Conservation (phyloP, 108 stramenopile genomes). For the Nitzschia sp. region DNA sequence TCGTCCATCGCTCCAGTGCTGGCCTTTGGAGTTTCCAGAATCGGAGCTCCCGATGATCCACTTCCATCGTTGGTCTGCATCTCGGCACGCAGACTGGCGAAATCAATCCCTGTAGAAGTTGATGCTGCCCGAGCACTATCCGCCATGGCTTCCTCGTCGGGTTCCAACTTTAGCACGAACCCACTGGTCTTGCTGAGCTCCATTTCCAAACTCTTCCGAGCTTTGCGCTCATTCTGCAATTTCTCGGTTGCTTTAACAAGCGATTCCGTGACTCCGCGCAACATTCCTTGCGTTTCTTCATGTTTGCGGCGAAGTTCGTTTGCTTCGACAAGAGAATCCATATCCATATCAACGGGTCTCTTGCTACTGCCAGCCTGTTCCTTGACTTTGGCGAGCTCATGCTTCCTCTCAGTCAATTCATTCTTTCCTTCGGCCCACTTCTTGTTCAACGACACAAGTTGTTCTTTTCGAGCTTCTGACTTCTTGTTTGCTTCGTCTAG, state of each 20-base stretch:
- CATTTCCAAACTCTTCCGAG: constrained; percentile 24
- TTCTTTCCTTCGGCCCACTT: constrained; percentile 46
- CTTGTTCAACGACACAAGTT: constrained; percentile 39
- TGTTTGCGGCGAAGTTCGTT: constrained; percentile 35
- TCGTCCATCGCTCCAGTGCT: constrained; percentile 14
- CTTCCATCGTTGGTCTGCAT: constrained; percentile 16
- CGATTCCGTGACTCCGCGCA: constrained; percentile 44
- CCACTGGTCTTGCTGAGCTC: constrained; percentile 16
- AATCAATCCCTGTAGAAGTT: constrained; percentile 26
- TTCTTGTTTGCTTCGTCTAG: constrained; percentile 43
- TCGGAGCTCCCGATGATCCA: not conserved
- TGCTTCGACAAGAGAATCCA: constrained; percentile 31
- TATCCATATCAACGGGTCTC: constrained; percentile 18
- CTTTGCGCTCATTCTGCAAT: constrained; percentile 37
- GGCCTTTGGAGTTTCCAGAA: not conserved
- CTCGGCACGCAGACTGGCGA: constrained; percentile 34
- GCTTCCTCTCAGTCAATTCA: constrained; percentile 28
- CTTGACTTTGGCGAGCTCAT: constrained; percentile 32
- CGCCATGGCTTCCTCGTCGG: constrained; percentile 10
- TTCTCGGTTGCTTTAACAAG: constrained; percentile 45
- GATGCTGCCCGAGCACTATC: not conserved
- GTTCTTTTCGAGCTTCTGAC: constrained; percentile 45
- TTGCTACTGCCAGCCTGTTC: constrained; percentile 27
- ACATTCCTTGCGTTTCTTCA: constrained; percentile 46
- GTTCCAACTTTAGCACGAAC: constrained; percentile 25